A percentile compares a stretch with the other conserved stretches of the same genome.
Conservation (phyloP, 2,329 filamentous ascomycete genomes). For the Hymenotorrendiella dingleyae region DNA sequence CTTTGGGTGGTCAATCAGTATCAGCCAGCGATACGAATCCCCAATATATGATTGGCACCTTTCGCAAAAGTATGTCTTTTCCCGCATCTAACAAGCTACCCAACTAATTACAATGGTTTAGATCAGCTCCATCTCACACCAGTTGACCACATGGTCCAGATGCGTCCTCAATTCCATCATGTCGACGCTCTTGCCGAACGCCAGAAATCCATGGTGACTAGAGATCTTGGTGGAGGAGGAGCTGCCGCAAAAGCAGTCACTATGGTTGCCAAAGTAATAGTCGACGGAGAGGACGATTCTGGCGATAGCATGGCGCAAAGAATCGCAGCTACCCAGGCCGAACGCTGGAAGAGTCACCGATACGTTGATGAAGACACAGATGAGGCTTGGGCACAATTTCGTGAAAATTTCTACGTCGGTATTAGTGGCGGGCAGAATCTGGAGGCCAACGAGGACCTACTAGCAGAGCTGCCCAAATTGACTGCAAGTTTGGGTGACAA, state of each 20-base stretch:
- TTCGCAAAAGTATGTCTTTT: conserved; percentile 62
- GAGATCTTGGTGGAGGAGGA: conserved; percentile 10
- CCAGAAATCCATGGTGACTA: conserved; percentile 33
- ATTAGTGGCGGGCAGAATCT: conserved; percentile 17
- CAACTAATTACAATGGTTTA: conserved; percentile 32
- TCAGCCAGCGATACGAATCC: conserved; percentile 54
- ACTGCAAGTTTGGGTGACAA: conserved; percentile 49
- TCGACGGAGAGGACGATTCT: conserved; percentile 58
- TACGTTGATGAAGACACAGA: conserved; percentile 79
- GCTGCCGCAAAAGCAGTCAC: conserved; percentile 70
- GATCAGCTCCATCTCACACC: conserved; percentile 84
- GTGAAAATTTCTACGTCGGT: conserved; percentile 58
- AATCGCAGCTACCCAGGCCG: conserved; percentile 71
- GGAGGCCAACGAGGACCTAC: conserved; percentile 13
- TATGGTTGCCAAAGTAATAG: conserved; percentile 76
- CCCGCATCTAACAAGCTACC: not conserved
- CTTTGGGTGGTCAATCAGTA: conserved; percentile 73
- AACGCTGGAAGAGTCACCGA: conserved; percentile 72
- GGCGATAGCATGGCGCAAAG: conserved; percentile 70
- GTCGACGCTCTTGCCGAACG: conserved; percentile 78
- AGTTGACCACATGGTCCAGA: conserved; percentile 74
- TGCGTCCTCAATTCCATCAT: conserved; percentile 89
- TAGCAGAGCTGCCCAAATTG: conserved; percentile 32
- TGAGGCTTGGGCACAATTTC: conserved; percentile 70
- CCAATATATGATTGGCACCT: conserved; percentile 87